phyloP scores from a whole-genome alignment of 2,329 filamentous ascomycete species.

The Colletotrichum sp. region DNA sequence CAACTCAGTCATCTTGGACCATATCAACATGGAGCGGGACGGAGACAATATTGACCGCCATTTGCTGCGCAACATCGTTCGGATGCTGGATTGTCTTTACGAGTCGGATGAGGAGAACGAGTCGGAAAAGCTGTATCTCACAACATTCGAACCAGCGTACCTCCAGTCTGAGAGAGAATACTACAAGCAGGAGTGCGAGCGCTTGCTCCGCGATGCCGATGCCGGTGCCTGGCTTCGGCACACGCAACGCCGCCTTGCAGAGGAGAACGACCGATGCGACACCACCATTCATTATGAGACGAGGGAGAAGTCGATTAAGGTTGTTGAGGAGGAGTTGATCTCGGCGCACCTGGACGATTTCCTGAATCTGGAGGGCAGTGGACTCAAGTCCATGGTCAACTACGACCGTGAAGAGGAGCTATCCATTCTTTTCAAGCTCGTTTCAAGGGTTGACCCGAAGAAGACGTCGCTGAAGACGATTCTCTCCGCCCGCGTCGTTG shows the following conservation, averaged over 20 bases:
- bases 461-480: slow-evolving; percentile 74
- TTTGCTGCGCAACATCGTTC: slow-evolving; percentile 80
- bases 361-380: slow-evolving; percentile 82
- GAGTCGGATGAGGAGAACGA: slow-evolving; percentile 81
- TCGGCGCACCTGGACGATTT: slow-evolving; percentile 79
- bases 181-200: slow-evolving; percentile 77
- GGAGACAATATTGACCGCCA: slow-evolving; percentile 88
- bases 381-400: slow-evolving; percentile 88
- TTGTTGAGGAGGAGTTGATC: slow-evolving; percentile 85
- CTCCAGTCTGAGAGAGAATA: slow-evolving; percentile 73
- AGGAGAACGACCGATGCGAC: slow-evolving; percentile 83
- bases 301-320: slow-evolving; percentile 71
- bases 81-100: slow-evolving; percentile 90
- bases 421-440: slow-evolving; percentile 79
- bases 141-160: slow-evolving; percentile 81
- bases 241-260: slow-evolving; percentile 73
- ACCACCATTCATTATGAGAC: slow-evolving; percentile 81
- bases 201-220: slow-evolving; percentile 78
- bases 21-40: slow-evolving; percentile 90
- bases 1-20: slow-evolving; percentile 83
- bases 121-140: slow-evolving; percentile 81
- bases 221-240: slow-evolving; percentile 82
- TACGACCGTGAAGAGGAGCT: slow-evolving; percentile 84
- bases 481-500: slow-evolving; percentile 76
- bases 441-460: slow-evolving; percentile 76